Evolutionary conservation across 441 rosid genomes (phyloP).

Genomic region (Populus trichocarpa): DNA sequence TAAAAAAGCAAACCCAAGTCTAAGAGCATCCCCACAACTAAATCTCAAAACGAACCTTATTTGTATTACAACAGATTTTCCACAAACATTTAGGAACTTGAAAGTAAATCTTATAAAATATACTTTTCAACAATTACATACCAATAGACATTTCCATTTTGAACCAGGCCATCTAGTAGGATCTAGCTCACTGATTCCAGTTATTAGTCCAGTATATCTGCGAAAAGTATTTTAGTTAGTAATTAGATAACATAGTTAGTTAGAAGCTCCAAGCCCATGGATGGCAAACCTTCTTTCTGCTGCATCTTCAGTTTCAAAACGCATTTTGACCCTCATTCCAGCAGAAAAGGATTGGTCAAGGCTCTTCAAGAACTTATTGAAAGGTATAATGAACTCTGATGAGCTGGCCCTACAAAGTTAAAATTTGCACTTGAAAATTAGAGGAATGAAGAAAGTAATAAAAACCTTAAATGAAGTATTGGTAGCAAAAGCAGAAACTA

Average conservation of each 20-base stretch:
- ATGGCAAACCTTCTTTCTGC: conserved; percentile 73
- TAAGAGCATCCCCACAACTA: not conserved
- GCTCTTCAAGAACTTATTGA: conserved; percentile 67
- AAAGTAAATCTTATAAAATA: not conserved
- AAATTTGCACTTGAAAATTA: not conserved
- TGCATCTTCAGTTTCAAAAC: conserved; percentile 82
- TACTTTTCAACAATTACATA: conserved; percentile 26
- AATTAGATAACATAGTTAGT: not conserved
- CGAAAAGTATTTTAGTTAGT: conserved; percentile 14
- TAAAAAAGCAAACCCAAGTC: not conserved
- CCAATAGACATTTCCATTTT: conserved; percentile 91
- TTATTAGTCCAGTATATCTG: conserved; percentile 77
- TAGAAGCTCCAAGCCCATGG: conserved; percentile 6
- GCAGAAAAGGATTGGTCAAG: conserved; percentile 53
- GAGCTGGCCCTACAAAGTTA: conserved; percentile 51
- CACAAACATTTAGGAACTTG: not conserved
- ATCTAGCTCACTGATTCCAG: conserved; percentile 73
- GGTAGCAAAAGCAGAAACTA: not conserved
- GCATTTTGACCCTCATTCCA: conserved; percentile 89
- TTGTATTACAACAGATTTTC: not conserved
- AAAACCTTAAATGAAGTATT: not conserved
- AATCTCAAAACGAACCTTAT: not conserved
- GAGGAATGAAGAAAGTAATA: not conserved
- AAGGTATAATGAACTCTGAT: conserved; percentile 76
- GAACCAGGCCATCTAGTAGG: conserved; percentile 91